Evolutionary conservation across 805 yeast species (phyloP), one percentile per base, ranked within the genome.

Genomic region (Lachancea quebecensis): DNA sequence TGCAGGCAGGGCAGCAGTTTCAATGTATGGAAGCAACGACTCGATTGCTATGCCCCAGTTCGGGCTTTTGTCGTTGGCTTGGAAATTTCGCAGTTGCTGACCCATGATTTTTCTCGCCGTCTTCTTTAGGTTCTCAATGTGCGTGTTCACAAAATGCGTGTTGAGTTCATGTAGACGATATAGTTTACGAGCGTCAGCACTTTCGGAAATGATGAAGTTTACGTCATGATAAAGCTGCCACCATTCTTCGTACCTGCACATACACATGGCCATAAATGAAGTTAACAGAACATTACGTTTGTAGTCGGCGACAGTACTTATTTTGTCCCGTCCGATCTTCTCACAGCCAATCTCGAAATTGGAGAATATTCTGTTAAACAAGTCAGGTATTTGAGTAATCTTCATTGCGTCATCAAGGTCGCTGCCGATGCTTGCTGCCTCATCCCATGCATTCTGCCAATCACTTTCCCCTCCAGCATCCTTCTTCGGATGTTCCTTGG

Each of bases 241-340:
- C 67, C 67, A 62, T 12, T 62, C 51, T 4, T 47, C 46, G 31
- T 39, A 56, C 29, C 54, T 50, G 10, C 49, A 39, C 10, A 45
- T 48, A 10, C 54, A 39, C 33, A 59, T 48, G 1, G 61, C 62
- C 46, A 60, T 50, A 32, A 57, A 55, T 3, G 57, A 35, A 1
- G 66, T 59, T 38, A 60, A 64, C 27, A 64, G 42, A 6, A 62
- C 43, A 38, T 58, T 60, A 3, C 51, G 46, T 46, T 62, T 64
- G 45, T 61, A 56, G 9, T 47, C 50, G 18, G 39, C 51, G 35
- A 51, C 53, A 9, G 52, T 35, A 29, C 52, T 51, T 8, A 52
- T 38, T 10, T 48, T 46, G 7, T 41, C 32, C 10, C 39, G 38
- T n/a, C 47, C 53, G 11, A 55, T 43, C n/a, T 49, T 40, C 6